A percentile compares a stretch with the other conserved stretches of the same genome.
Conservation (phyloP, 108 stramenopile genomes). For the Aureococcus anophagefferens region DNA sequence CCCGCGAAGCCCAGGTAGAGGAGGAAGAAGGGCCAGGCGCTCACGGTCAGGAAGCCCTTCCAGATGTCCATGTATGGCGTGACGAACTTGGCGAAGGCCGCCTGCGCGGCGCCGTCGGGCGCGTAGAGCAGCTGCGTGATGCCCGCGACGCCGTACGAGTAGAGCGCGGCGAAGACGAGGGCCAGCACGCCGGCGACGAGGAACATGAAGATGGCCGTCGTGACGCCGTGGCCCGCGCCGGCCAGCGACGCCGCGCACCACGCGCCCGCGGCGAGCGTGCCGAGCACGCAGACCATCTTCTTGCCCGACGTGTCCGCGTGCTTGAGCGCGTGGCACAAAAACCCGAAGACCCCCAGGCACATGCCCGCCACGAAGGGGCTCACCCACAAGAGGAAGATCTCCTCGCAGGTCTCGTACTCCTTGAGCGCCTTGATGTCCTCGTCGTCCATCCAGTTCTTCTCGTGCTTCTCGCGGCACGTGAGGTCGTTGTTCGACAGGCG, state of each 20-base stretch:
- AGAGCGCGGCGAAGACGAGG: constrained; percentile 37
- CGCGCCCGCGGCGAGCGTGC: no score
- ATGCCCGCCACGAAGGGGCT: constrained; percentile 40
- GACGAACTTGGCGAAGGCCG: constrained; percentile 44
- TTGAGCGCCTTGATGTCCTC: no score
- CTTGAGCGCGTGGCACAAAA: neutral
- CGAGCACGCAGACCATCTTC: no score
- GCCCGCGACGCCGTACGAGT: no score
- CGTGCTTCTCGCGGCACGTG: no score
- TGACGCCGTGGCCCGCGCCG: no score
- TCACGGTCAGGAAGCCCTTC: constrained; percentile 35
- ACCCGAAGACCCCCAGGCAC: constrained; percentile 32
- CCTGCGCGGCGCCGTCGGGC: constrained; percentile 25
- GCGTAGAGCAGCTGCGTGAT: no score
- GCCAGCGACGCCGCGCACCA: no score
- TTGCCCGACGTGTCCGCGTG: no score
- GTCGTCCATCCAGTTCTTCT: no score
- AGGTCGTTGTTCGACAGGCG: no score
- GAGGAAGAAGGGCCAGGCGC: constrained; percentile 27
- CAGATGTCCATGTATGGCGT: constrained; percentile 41
- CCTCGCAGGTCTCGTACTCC: constrained; percentile 38
- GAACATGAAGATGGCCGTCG: no score
- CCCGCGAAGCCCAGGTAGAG: constrained; percentile 34
- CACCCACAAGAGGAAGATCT: constrained; percentile 45
- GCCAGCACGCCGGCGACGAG: neutral